Base-by-base conservation (phyloP, 179 eudicot genomes). In the Patellifolia procumbens region DNA sequence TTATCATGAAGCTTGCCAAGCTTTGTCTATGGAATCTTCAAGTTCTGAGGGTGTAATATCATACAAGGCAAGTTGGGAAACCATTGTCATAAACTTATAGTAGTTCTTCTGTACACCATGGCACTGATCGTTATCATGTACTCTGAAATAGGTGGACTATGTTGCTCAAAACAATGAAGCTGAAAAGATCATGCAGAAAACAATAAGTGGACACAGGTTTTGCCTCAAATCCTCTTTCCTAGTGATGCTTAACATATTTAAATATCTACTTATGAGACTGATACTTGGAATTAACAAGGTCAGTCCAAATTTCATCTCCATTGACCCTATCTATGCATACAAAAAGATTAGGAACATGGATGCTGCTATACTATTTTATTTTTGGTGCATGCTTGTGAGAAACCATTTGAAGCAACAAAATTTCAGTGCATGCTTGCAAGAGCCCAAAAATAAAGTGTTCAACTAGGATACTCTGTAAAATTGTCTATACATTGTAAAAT, bases 1-100 rank as follows among this genome's bases (percentile, higher is more conserved):
- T 80, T 93, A 86, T 77, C 88, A 88, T 74, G 98, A 94, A 82
- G 97, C 94, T 71, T 87, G 97, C 82, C 91, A 85, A 81, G 84
- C 93, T 45, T 83, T 86, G 73, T 92, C 97, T 66, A 42, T 83
- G 72, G 91, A 89, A 52, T 75, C 92, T 79, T 70, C 91, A 61
- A 68, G 83, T 74, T 75, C 89, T 79, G 81, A 85, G 76, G 87
- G 86, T 70, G 87, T 79, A 68, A 78, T 83, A 74, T 85, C 63
- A 61, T 92, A 87, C 83, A 92, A 88, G 97, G 98, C 90, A 76
- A 81, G 81, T 49, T 71, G 58, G 51, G 52, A 35, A 45, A 48
- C 19, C 19, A 60, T 24, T 58, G 15, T 16, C 45, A 9, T 37
- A 69, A 4, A 59, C 22, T 55, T 74, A 26, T 42, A 71, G 63